Conservation (phyloP, 2,329 filamentous ascomycete species). For the Metarhizium robertsii region DNA sequence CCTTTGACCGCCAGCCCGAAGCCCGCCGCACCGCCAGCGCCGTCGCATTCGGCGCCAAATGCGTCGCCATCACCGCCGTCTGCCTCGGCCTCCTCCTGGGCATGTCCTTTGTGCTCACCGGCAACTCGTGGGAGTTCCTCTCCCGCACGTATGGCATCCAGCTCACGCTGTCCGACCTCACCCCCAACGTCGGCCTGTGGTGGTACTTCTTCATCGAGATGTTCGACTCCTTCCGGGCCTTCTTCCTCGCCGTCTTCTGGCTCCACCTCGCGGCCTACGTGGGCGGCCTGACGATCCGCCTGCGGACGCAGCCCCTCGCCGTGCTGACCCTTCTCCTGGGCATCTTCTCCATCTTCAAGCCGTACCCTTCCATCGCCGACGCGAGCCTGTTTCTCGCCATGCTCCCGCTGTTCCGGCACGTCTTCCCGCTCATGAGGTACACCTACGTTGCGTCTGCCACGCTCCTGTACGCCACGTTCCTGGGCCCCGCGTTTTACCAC, state of each 20-base stretch:
- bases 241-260: slow-evolving; percentile 98
- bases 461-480: slow-evolving; percentile 76
- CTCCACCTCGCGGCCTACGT: slow-evolving; percentile 88
- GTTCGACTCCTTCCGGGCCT: slow-evolving; percentile 95
- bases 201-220: slow-evolving; percentile 99
- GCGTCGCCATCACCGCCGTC: slow-evolving; percentile 41
- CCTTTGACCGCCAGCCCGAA: slow-evolving; percentile 55
- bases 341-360: slow-evolving; percentile 91
- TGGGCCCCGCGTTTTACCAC: slow-evolving; percentile 93
- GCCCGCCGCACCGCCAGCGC: slow-evolving; percentile 25
- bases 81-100: slow-evolving; percentile 55
- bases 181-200: slow-evolving; percentile 93
- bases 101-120: slow-evolving; percentile 65
- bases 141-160: slow-evolving; percentile 87
- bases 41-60: slow-evolving; percentile 42
- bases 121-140: slow-evolving; percentile 78
- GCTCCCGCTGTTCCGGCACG: slow-evolving; percentile 78
- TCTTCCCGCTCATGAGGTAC: slow-evolving; percentile 90
- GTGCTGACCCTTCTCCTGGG: slow-evolving; percentile 78
- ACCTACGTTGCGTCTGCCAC: slow-evolving; percentile 78
- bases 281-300: slow-evolving; percentile 70
- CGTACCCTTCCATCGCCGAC: slow-evolving; percentile 89
- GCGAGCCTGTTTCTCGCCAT: slow-evolving; percentile 77
- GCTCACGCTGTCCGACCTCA: slow-evolving; percentile 81
- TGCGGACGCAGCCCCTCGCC: slow-evolving; percentile 79